Evolutionary conservation across 2,329 filamentous ascomycete genomes (phyloP).

Genomic region (Venturia carpophila): DNA sequence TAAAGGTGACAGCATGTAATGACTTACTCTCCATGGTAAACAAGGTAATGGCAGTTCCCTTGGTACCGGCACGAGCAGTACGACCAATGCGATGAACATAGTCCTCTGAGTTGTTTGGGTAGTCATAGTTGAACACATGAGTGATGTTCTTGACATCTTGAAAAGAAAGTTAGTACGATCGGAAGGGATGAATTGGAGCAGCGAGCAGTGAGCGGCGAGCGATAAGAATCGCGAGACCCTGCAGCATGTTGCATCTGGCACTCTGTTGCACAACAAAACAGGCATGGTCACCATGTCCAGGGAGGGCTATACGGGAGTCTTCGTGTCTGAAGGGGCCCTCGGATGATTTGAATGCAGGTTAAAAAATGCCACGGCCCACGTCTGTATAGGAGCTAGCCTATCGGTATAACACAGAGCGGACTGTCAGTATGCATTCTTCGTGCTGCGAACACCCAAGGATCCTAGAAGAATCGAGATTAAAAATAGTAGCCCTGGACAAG

Average conservation of each 20-base stretch:
- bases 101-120: conserved; percentile 82
- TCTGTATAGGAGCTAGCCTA: conserved; percentile 57
- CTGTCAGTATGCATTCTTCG: conserved; percentile 65
- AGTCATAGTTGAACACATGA: conserved; percentile 99
- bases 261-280: conserved; percentile 37
- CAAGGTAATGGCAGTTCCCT: conserved; percentile 93
- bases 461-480: conserved; percentile 52
- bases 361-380: conserved; percentile 51
- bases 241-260: conserved; percentile 46
- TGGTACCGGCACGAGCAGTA: conserved; percentile 69
- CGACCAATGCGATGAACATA: conserved; percentile 63
- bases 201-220: conserved; percentile 13
- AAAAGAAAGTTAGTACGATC: conserved; percentile 41
- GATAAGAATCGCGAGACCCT: conserved; percentile 45
- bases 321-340: conserved; percentile 48
- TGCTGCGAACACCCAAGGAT: conserved; percentile 80
- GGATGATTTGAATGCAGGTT: conserved; percentile 69
- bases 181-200: not conserved
- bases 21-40: conserved; percentile 98
- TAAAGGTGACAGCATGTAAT: conserved; percentile 12
- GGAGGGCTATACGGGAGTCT: conserved; percentile 17
- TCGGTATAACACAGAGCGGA: conserved; percentile 59
- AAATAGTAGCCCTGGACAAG: conserved; percentile 83
- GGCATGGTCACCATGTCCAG: conserved; percentile 17
- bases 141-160: conserved; percentile 99